Percentiles rank a stretch among this genome's conserved stretches.
Evolutionary conservation across 2,329 filamentous ascomycete genomes (phyloP).

Genomic region (Ophiostoma sp.): DNA sequence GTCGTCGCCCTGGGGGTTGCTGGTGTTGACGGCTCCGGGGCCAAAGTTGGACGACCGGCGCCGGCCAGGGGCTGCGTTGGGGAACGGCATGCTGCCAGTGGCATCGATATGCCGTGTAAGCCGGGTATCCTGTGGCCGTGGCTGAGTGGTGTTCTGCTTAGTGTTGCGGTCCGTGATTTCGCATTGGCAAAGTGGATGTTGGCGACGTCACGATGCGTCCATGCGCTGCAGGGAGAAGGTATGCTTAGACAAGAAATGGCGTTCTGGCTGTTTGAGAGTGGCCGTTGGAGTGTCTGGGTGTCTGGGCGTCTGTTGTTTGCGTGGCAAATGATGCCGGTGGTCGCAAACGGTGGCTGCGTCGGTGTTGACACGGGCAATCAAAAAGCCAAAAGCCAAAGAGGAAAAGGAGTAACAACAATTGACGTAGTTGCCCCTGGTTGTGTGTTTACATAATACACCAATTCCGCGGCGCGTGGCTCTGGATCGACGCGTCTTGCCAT

Average conservation of each 20-base stretch:
- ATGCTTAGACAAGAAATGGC: not conserved
- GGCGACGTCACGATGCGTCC: conserved; percentile 8
- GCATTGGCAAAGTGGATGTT: not conserved
- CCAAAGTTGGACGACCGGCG: conserved; percentile 10
- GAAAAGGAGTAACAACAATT: conserved; percentile 2
- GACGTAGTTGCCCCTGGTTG: conserved; percentile 10
- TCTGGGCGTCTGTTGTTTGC: not conserved
- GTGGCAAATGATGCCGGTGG: conserved; percentile 3
- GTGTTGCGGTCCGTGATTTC: not conserved
- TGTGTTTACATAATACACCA: conserved; percentile 8
- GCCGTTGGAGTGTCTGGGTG: not conserved
- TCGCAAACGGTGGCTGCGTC: conserved; percentile 4
- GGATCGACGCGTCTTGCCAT: conserved; percentile 8
- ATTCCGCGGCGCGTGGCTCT: not conserved
- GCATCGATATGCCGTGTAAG: no score
- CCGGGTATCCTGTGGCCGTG: no score
- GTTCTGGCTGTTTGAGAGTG: no score
- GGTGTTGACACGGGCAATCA: not conserved
- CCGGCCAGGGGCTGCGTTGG: not conserved
- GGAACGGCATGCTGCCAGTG: not conserved
- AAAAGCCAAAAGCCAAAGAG: not conserved
- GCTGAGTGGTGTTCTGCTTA: not conserved
- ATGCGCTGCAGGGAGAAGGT: not conserved
- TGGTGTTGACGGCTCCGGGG: not conserved
- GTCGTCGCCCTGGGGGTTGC: conserved; percentile 18